Evolutionary conservation across 2,329 filamentous ascomycete species (phyloP), one percentile per base, ranked within the genome.

Genomic region (Calonectria multiphialidica): DNA sequence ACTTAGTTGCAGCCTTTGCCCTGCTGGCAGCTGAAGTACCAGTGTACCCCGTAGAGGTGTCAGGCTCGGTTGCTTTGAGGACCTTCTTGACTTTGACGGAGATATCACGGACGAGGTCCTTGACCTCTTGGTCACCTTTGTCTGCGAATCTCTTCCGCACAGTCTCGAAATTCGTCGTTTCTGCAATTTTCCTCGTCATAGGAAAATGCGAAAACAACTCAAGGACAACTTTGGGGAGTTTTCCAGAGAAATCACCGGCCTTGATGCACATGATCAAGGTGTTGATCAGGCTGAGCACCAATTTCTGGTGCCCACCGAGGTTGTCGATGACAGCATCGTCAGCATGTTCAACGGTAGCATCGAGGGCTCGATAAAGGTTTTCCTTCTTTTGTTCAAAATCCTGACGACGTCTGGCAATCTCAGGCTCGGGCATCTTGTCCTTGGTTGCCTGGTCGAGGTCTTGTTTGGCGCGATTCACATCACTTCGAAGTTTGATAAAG

Each of bases 131-230:
- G 77, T 94, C 92, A 30, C 91, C 92, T 77, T 91, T 91, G 78
- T 90, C 92, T 72, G 87, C 88, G 78, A 93, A 90, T 10, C 90
- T 88, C 72, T 90, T 90, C 47, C 91, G 87, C 18, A 94, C 89
- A 67, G 89, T 91, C 70, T 90, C 88, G 68, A 95, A 89, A 78
- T 93, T 93, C 47, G 91, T 89, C 72, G 89, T 91, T 75, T 92
- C 89, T 49, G 91, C 84, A 42, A 91, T 90, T 74, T 88, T 90
- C 61, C 88, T 90, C 49, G 92, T 87, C 70, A 92, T 92, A 42
- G 89, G 91, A 70, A 91, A 91, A 68, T 88, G 84, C 6, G 91
- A 88, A 81, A 95, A 88, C 37, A 94, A 86, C 64, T 89, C 84
- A 21, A 92, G 84, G n/a, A 90, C 82, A 21, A 88, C 86, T 74